Percentiles rank a stretch among this genome's conserved stretches.
These are phyloP conservation scores for Codiaeum variegatum DNA, from an alignment of 441 rosid genomes.

Conservation along the genomic window DNA sequence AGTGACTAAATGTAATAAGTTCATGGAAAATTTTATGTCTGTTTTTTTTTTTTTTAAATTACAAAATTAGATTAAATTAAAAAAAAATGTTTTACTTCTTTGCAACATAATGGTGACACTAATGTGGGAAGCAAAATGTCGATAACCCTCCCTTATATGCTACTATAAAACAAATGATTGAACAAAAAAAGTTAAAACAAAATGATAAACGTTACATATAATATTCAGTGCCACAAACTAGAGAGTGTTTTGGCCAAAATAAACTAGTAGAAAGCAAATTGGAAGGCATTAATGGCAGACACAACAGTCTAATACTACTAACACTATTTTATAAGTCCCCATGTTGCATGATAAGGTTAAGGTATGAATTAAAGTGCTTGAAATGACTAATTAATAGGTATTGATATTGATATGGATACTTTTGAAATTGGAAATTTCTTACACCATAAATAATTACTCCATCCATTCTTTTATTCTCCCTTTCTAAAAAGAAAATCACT, in stretches of 20 bases:
- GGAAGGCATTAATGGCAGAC: slow-evolving; percentile 25
- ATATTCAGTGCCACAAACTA: not conserved
- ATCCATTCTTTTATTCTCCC: no score
- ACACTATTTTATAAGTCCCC: slow-evolving; percentile 12
- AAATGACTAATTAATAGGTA: not conserved
- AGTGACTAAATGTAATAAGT: no score
- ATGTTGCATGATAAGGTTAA: slow-evolving; percentile 13
- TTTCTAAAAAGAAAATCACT: no score
- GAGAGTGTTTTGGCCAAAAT: not conserved
- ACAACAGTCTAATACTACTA: not conserved
- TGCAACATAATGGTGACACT: not conserved
- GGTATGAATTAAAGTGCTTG: slow-evolving; percentile 6
- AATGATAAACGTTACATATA: not conserved
- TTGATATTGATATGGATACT: not conserved
- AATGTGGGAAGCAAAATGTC: slow-evolving; percentile 10
- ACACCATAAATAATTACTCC: no score
- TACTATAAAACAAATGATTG: not conserved
- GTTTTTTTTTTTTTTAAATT: not conserved
- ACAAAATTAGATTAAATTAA: no score
- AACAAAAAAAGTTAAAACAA: not conserved
- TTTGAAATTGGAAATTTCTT: not conserved
- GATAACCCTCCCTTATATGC: not conserved
- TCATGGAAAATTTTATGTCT: no score
- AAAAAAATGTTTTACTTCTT: no score
- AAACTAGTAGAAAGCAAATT: not conserved